A percentile compares a stretch with the other conserved stretches of the same genome.
Evolutionary conservation across 2,329 filamentous ascomycete species (phyloP).

Genomic region (Nothophoma quercina): DNA sequence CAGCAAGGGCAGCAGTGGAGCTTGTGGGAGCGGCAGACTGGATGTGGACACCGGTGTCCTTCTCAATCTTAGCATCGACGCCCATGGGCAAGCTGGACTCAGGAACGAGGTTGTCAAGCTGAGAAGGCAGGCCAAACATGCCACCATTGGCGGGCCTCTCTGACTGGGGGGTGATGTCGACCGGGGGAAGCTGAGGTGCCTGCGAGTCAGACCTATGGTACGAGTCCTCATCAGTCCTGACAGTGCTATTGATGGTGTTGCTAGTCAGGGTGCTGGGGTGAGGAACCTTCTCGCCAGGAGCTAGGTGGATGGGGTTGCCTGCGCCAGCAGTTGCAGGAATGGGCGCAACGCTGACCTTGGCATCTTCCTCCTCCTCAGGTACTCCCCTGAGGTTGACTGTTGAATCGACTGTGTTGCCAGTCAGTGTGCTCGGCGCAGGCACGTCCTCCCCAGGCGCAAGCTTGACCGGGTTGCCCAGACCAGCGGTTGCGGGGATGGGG

Average conservation of each 20-base stretch:
- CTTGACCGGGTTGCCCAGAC: conserved; percentile 77
- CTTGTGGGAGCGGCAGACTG: conserved; percentile 54
- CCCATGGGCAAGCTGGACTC: conserved; percentile 82
- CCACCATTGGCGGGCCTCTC: conserved; percentile 54
- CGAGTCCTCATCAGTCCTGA: conserved; percentile 74
- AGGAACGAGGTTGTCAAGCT: conserved; percentile 73
- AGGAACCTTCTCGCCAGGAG: conserved; percentile 83
- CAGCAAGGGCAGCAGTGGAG: conserved; percentile 58
- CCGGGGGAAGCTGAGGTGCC: conserved; percentile 54
- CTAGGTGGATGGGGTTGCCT: conserved; percentile 81
- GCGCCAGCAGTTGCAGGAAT: conserved; percentile 64
- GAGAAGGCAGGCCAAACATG: conserved; percentile 56
- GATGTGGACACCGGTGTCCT: conserved; percentile 51
- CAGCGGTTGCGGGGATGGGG: conserved; percentile 66
- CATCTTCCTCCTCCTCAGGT: conserved; percentile 34
- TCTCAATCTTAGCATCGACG: conserved; percentile 49
- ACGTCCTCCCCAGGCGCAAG: conserved; percentile 82
- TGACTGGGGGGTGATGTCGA: conserved; percentile 53
- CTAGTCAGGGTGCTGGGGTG: conserved; percentile 68
- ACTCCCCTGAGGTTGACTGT: conserved; percentile 51
- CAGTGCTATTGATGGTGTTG: conserved; percentile 72
- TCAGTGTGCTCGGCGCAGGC: conserved; percentile 70
- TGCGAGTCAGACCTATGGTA: conserved; percentile 80
- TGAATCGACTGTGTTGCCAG: conserved; percentile 74
- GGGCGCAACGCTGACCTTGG: conserved; percentile 64